These are phyloP conservation scores for Gossypium stocksii DNA, from an alignment of 345 rosid species.

Conservation along the genomic window DNA sequence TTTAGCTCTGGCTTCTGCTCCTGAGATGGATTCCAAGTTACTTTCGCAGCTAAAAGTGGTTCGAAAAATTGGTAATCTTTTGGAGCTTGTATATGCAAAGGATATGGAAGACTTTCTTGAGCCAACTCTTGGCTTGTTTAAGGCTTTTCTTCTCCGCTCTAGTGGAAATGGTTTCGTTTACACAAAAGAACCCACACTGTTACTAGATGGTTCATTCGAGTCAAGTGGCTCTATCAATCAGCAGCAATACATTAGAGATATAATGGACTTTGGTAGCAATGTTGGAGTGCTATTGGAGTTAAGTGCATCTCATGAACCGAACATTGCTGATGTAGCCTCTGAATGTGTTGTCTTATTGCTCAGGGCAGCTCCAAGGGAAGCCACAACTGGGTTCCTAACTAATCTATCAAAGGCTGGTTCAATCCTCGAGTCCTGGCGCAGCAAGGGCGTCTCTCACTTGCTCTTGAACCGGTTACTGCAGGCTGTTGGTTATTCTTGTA, in stretches of 20 bases:
- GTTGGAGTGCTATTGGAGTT: slow-evolving; percentile 61
- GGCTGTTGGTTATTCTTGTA: slow-evolving; percentile 70
- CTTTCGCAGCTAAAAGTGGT: slow-evolving; percentile 82
- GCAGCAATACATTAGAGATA: slow-evolving; percentile 64
- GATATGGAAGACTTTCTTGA: slow-evolving; percentile 97
- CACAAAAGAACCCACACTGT: slow-evolving; percentile 55
- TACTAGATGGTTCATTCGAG: slow-evolving; percentile 49
- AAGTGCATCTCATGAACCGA: slow-evolving; percentile 42
- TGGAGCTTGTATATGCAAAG: slow-evolving; percentile 82
- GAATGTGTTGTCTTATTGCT: slow-evolving; percentile 71
- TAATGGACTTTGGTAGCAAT: slow-evolving; percentile 73
- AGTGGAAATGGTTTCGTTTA: slow-evolving; percentile 43
- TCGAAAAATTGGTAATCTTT: slow-evolving; percentile 76
- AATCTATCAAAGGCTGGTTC: slow-evolving; percentile 65
- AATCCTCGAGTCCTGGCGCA: slow-evolving; percentile 56
- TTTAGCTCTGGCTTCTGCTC: slow-evolving; percentile 88
- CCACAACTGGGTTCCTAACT: slow-evolving; percentile 74
- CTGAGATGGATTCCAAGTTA: slow-evolving; percentile 87
- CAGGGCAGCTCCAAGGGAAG: slow-evolving; percentile 92
- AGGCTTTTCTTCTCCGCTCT: slow-evolving; percentile 71
- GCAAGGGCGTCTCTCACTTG: slow-evolving; percentile 36
- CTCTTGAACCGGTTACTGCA: slow-evolving; percentile 70
- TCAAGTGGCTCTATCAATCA: slow-evolving; percentile 35
- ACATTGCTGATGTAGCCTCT: slow-evolving; percentile 66
- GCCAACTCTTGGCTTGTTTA: slow-evolving; percentile 77